phyloP scores from a whole-genome alignment of 768 basidiomycete genomes.

The Hericium rajendrae region DNA sequence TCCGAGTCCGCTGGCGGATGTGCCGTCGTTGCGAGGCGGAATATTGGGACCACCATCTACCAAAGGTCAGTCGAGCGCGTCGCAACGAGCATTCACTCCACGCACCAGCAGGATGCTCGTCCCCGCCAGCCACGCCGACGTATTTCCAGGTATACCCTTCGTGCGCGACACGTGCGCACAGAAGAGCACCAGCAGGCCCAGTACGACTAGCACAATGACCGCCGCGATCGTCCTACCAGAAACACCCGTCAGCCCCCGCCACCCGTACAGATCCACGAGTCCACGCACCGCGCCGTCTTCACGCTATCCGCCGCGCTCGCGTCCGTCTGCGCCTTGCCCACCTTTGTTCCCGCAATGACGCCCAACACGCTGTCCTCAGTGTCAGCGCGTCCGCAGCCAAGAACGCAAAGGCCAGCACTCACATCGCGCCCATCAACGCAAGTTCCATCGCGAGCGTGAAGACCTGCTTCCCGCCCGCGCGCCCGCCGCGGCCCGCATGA shows the following conservation, averaged over 20 bases:
- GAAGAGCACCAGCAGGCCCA: neutral
- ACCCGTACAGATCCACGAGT: no score
- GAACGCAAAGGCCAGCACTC: neutral
- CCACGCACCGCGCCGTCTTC: neutral
- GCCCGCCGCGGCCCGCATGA: neutral
- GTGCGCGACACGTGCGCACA: neutral
- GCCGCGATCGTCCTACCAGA: neutral
- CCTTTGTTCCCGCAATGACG: neutral
- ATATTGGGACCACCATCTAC: neutral
- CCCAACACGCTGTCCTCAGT: neutral
- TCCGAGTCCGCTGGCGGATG: neutral
- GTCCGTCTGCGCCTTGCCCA: neutral
- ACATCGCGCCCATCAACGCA: neutral
- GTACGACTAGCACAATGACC: neutral
- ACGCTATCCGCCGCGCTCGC: neutral
- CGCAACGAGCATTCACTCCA: neutral
- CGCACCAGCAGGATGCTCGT: neutral
- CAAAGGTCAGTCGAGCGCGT: neutral
- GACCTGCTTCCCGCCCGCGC: neutral
- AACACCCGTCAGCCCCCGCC: no score
- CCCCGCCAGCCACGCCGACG: neutral
- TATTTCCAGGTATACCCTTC: neutral
- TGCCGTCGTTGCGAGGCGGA: neutral
- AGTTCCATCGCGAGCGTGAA: neutral
- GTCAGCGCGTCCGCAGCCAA: neutral